Conservation (phyloP, 768 basidiomycete genomes). For the Boletus sp. region DNA sequence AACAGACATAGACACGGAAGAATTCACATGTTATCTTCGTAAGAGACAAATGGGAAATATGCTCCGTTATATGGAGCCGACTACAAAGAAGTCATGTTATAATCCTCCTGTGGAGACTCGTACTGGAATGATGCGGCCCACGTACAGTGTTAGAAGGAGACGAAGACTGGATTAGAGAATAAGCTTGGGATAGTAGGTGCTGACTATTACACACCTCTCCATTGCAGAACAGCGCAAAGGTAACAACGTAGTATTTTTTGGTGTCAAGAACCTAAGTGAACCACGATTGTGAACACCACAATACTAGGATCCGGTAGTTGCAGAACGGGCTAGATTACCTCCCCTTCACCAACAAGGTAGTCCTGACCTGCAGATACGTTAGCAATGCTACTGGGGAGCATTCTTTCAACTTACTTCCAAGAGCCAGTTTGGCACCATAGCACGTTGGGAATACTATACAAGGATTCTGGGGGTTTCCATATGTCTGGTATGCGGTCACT, state of each 20-base stretch:
- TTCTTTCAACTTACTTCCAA: slow-evolving; percentile 35
- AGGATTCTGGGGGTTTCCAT: slow-evolving; percentile 51
- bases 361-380: slow-evolving; percentile 38
- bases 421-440: slow-evolving; percentile 51
- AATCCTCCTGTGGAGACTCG: neutral
- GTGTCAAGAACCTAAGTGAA: slow-evolving; percentile 45
- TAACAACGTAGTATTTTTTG: slow-evolving; percentile 51
- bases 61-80: slow-evolving; percentile 57
- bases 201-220: slow-evolving; percentile 46
- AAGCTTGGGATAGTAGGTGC: neutral
- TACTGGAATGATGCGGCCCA: neutral
- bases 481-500: slow-evolving; percentile 56
- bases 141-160: slow-evolving; percentile 55
- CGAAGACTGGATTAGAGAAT: slow-evolving; percentile 43
- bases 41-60: slow-evolving; percentile 55
- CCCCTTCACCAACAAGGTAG: slow-evolving; percentile 52
- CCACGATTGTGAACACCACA: neutral
- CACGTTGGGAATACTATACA: slow-evolving; percentile 62
- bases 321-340: slow-evolving; percentile 31
- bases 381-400: neutral
- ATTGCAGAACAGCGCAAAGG: slow-evolving; percentile 57
- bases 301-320: neutral
- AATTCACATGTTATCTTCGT: slow-evolving; percentile 55
- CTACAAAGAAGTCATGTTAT: slow-evolving; percentile 26
- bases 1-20: neutral